Percentiles rank a stretch among this genome's conserved stretches.
These are phyloP conservation scores for Pythium apleroticum DNA, from an alignment of 352 stramenopile species.

Conservation along the genomic window DNA sequence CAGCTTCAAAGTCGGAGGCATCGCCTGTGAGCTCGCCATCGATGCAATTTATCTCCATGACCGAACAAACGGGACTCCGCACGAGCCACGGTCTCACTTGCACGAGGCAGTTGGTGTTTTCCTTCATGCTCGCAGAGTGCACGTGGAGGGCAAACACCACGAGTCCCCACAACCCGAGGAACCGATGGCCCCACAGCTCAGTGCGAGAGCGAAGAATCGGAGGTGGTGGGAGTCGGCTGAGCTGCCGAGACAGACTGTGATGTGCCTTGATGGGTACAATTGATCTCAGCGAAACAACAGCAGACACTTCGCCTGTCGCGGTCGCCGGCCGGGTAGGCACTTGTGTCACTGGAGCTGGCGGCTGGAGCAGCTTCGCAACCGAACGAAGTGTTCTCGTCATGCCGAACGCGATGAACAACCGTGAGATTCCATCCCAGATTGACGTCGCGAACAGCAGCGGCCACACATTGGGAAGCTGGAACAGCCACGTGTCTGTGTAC, in stretches of 20 bases:
- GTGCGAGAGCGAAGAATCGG: not conserved
- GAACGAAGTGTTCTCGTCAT: constrained; percentile 20
- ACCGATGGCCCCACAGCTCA: not conserved
- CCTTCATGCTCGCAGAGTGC: constrained; percentile 5
- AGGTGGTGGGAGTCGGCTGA: not conserved
- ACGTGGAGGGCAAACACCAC: constrained; percentile 19
- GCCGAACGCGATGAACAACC: constrained; percentile 28
- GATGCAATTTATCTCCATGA: constrained; percentile 31
- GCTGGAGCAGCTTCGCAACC: constrained; percentile 16
- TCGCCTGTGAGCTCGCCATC: constrained; percentile 13
- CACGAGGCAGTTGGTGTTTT: constrained; percentile 24
- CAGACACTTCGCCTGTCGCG: not conserved
- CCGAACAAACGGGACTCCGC: constrained; percentile 20
- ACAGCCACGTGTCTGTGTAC: constrained; percentile 32
- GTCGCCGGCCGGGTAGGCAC: no score
- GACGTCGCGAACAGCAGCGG: constrained; percentile 28
- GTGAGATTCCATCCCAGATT: constrained; percentile 20
- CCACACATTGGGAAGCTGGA: constrained; percentile 29
- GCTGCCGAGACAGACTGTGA: not conserved
- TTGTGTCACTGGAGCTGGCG: not conserved
- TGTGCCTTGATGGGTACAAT: not conserved
- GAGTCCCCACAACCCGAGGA: constrained; percentile 27
- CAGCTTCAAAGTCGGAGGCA: constrained; percentile 16
- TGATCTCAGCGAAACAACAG: not conserved
- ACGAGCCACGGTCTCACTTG: constrained; percentile 30